These are phyloP conservation scores for Fusarium solani-melongenae DNA, from an alignment of 2,329 filamentous ascomycete genomes.

Conservation along the genomic window DNA sequence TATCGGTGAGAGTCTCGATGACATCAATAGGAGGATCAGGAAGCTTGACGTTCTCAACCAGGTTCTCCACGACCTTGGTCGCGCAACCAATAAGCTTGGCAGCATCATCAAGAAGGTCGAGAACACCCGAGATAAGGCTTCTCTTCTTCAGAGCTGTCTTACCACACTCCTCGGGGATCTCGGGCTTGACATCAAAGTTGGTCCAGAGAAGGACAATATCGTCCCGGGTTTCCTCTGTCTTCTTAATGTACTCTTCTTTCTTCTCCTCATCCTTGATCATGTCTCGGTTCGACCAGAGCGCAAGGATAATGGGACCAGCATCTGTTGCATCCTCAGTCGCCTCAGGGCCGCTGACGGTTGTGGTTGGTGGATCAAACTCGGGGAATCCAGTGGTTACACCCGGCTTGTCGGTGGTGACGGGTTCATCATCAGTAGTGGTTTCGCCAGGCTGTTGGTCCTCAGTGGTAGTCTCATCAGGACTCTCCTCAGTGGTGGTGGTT, in stretches of 20 bases:
- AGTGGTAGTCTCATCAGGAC: background rate
- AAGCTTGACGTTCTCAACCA: background rate
- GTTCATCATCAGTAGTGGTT: background rate
- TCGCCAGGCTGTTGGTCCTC: background rate
- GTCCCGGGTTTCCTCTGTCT: conserved; percentile 5
- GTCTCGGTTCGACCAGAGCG: conserved; percentile 19
- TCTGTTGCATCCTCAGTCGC: background rate
- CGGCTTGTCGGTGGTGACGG: background rate
- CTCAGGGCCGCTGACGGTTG: background rate
- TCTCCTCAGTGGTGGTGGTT: background rate
- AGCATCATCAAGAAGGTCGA: background rate
- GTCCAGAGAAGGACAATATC: conserved; percentile 7
- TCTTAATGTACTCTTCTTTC: conserved; percentile 14
- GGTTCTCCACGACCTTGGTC: background rate
- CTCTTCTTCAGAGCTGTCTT: conserved; percentile 10
- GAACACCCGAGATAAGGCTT: conserved; percentile 16
- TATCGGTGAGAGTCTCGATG: conserved; percentile 15
- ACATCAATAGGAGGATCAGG: conserved; percentile 14
- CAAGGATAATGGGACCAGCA: conserved; percentile 1
- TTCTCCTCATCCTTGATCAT: conserved; percentile 7
- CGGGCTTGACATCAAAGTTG: conserved; percentile 13
- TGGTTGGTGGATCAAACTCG: background rate
- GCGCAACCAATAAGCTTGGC: background rate
- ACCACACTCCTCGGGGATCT: background rate
- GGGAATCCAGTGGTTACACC: background rate